These are phyloP conservation scores for Sclerotinia spermophila DNA, from an alignment of 2,329 filamentous ascomycete species.

Conservation along the genomic window DNA sequence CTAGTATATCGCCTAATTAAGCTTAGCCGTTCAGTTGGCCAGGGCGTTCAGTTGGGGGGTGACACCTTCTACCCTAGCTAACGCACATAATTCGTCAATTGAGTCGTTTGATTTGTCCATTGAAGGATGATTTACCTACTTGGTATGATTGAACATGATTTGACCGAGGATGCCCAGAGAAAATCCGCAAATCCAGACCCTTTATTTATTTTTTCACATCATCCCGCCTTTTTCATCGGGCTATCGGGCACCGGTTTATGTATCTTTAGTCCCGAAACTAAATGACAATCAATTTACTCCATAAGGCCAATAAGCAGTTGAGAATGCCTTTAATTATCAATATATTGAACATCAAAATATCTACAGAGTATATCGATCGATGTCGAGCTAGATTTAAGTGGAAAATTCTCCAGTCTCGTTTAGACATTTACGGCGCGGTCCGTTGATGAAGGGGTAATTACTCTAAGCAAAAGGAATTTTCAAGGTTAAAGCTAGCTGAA, in stretches of 20 bases:
- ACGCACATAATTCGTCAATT: slow-evolving; percentile 28
- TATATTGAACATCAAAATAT: neutral
- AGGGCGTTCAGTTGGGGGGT: no score
- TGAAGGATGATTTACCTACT: neutral
- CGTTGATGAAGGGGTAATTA: slow-evolving; percentile 13
- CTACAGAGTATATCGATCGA: neutral
- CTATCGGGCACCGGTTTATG: slow-evolving; percentile 2
- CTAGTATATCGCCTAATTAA: no score
- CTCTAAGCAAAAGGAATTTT: neutral
- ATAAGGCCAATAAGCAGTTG: slow-evolving; percentile 2
- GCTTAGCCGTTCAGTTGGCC: no score
- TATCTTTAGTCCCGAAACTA: neutral
- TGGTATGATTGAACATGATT: slow-evolving; percentile 6
- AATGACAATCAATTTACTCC: neutral
- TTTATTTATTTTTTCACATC: neutral
- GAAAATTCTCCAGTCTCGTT: neutral
- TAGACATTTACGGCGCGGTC: slow-evolving; percentile 9
- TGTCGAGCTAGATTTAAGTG: neutral
- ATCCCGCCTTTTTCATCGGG: slow-evolving; percentile 10
- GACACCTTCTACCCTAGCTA: no score
- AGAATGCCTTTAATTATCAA: neutral
- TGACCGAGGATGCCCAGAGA: slow-evolving; percentile 3
- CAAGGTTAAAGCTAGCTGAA: slow-evolving; percentile 7
- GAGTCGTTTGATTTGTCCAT: neutral
- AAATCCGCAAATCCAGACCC: slow-evolving; percentile 10